Conservation (phyloP, 495 filamentous ascomycete genomes). For the Trichoderma parareesei region DNA sequence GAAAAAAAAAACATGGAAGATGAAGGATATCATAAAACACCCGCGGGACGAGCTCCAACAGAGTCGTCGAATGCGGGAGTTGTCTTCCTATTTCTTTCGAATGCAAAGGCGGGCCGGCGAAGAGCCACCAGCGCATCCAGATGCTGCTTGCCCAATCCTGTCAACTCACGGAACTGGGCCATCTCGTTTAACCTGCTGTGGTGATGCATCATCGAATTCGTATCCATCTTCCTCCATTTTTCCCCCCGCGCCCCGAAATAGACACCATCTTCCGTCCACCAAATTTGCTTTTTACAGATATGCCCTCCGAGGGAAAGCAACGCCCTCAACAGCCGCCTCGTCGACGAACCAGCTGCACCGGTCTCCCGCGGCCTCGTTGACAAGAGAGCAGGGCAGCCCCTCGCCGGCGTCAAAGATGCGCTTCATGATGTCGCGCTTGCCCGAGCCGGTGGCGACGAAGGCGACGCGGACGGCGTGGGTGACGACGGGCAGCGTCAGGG, state of each 20-base stretch:
- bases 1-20: background rate
- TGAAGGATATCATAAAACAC: background rate
- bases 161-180: background rate
- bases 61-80: too few relatives aligned
- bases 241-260: background rate
- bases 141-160: background rate
- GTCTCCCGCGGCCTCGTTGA: constrained; percentile 75
- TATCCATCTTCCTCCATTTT: background rate
- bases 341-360: constrained; percentile 96
- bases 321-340: constrained; percentile 68
- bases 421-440: constrained; percentile 87
- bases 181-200: constrained; percentile 1
- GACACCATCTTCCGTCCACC: background rate
- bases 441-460: constrained; percentile 81
- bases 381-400: constrained; percentile 76
- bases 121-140: background rate
- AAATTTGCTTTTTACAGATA: constrained; percentile 25
- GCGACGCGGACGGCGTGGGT: constrained; percentile 74
- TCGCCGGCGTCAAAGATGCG: constrained; percentile 75
- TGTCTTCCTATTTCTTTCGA: too few relatives aligned
- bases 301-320: constrained; percentile 63
- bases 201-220: constrained; percentile 6
- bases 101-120: background rate
- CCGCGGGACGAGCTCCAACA: background rate
- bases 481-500: constrained; percentile 82